Evolutionary conservation across 495 filamentous ascomycete genomes (phyloP).

Genomic region (Amphirosellinia nigrospora): DNA sequence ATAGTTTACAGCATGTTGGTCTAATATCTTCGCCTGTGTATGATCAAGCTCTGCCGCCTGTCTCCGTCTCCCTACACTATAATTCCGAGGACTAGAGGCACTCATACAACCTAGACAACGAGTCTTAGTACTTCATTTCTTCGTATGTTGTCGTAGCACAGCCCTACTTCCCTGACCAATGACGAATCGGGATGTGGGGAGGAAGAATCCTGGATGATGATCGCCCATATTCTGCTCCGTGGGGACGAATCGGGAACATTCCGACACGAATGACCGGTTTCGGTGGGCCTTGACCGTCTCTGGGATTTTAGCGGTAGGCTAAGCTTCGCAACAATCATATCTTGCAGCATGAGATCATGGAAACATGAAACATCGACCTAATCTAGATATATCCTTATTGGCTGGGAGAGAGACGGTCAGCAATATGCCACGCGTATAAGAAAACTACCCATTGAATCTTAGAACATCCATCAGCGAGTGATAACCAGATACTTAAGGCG

Average conservation of each 20-base stretch:
- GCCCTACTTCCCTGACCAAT: background rate
- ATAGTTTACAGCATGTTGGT: background rate
- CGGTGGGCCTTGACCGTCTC: background rate
- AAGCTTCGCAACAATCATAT: background rate
- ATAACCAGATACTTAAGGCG: no score
- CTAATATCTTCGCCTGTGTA: background rate
- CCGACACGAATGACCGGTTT: background rate
- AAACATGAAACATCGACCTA: background rate
- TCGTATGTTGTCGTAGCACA: background rate
- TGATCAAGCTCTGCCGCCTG: background rate
- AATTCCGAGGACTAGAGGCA: background rate
- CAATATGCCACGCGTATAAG: background rate
- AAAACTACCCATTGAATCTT: background rate
- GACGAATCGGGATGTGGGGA: background rate
- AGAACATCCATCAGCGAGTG: background rate
- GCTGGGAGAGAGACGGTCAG: background rate
- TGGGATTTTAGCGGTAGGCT: background rate
- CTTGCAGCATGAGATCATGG: background rate
- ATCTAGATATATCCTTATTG: background rate
- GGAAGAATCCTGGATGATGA: background rate
- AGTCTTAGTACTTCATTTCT: background rate
- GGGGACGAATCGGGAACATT: slow-evolving; percentile 8
- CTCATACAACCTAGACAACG: background rate
- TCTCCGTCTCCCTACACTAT: background rate
- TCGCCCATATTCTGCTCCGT: background rate